A percentile compares a stretch with the other conserved stretches of the same genome.
Evolutionary conservation across 2,329 filamentous ascomycete genomes (phyloP).

Genomic region (Aspergillus piperis): DNA sequence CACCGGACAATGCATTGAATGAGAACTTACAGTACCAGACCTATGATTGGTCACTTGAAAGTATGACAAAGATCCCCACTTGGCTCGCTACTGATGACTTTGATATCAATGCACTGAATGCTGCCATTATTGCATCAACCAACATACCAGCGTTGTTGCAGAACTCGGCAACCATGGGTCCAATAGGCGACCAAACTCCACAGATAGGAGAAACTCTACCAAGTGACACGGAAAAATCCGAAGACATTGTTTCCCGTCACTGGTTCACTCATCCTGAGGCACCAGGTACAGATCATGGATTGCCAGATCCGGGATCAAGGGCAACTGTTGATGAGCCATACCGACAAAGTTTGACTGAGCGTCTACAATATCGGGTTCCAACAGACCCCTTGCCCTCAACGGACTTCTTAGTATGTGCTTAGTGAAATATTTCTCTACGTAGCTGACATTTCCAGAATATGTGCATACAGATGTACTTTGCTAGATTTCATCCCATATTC

Average conservation of each 20-base stretch:
- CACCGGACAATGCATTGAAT: not conserved
- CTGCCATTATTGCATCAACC: constrained; percentile 8
- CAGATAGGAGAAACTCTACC: not conserved
- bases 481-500: constrained; percentile 2
- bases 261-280: not conserved
- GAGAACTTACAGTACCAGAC: not conserved
- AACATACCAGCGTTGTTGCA: not conserved
- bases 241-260: not conserved
- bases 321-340: constrained; percentile 1
- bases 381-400: constrained; percentile 1
- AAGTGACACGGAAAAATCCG: not conserved
- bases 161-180: not conserved
- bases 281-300: not conserved
- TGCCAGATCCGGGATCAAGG: not conserved
- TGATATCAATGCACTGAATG: constrained; percentile 24
- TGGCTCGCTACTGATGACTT: constrained; percentile 28
- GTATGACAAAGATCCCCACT: constrained; percentile 13
- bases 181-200: not conserved
- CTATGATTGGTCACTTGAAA: constrained; percentile 11
- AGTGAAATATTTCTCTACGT: not conserved
- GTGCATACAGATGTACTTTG: constrained; percentile 10
- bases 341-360: not conserved
- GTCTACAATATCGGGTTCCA: constrained; percentile 3
- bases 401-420: not conserved
- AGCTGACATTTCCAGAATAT: constrained; percentile 2